phyloP scores from a whole-genome alignment of 805 yeast species.

The Myxozyma udenii region DNA sequence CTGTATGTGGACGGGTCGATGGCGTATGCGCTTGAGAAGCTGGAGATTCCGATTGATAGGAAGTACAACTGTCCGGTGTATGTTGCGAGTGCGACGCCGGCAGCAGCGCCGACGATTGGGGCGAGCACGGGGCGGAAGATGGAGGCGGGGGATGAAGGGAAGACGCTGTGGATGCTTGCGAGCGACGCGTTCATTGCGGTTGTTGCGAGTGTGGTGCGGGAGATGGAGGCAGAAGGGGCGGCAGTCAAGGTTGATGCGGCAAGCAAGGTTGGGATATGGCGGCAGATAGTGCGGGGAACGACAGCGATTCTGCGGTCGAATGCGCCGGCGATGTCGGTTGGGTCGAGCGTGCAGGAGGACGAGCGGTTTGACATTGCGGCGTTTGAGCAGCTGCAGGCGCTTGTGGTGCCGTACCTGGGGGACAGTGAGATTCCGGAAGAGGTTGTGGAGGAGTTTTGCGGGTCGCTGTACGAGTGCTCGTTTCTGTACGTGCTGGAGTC shows the following conservation, averaged over 20 bases:
- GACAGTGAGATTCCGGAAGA: constrained; percentile 35
- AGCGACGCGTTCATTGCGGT: constrained; percentile 18
- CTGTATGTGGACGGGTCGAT: constrained; percentile 26
- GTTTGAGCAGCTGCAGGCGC: constrained; percentile 44
- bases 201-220: constrained; percentile 34
- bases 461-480: constrained; percentile 56
- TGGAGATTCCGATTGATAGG: constrained; percentile 25
- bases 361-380: constrained; percentile 49
- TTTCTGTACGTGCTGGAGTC: constrained; percentile 53
- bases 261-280: constrained; percentile 32
- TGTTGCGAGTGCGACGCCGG: neutral
- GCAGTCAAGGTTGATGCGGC: neutral
- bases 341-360: constrained; percentile 35
- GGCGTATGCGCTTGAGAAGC: constrained; percentile 25
- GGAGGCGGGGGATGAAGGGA: neutral
- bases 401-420: constrained; percentile 45
- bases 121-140: neutral
- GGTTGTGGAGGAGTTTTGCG: constrained; percentile 46
- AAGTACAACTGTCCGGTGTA: constrained; percentile 24
- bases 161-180: constrained; percentile 29
- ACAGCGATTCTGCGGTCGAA: constrained; percentile 28
- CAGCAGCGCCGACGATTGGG: neutral
- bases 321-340: constrained; percentile 39
- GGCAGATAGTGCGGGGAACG: constrained; percentile 36
- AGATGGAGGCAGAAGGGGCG: constrained; percentile 37